Conservation (phyloP, 2,329 filamentous ascomycete species). For the Claviceps digitariae region DNA sequence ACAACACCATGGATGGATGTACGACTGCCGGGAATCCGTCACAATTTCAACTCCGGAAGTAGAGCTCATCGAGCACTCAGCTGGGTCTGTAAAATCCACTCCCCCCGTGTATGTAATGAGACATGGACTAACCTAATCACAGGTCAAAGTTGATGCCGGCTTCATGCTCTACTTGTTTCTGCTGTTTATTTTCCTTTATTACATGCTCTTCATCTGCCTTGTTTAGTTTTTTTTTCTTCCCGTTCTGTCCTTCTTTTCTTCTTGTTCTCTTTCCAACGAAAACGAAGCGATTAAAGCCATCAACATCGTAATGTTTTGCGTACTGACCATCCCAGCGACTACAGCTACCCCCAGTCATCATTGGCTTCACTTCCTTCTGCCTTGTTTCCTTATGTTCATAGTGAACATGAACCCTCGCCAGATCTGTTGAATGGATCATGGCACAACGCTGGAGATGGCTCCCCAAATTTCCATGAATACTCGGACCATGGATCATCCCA, state of each 20-base stretch:
- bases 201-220: constrained; percentile 8
- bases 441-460: constrained; percentile 42
- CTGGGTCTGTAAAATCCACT: constrained; percentile 15
- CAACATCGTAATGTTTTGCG: constrained; percentile 30
- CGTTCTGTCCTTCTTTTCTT: constrained; percentile 6
- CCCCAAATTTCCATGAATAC: constrained; percentile 46
- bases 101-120: constrained; percentile 7
- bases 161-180: constrained; percentile 16
- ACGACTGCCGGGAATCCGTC: neutral
- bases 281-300: neutral
- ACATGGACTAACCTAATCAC: constrained; percentile 14
- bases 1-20: neutral
- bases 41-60: neutral
- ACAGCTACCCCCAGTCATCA: constrained; percentile 39
- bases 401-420: constrained; percentile 46
- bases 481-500: constrained; percentile 35
- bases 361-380: constrained; percentile 35
- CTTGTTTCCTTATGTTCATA: constrained; percentile 46
- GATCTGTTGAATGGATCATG: constrained; percentile 42
- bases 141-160: constrained; percentile 45
- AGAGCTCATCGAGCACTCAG: constrained; percentile 4
- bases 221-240: neutral
- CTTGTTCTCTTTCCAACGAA: constrained; percentile 5
- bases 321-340: constrained; percentile 46
- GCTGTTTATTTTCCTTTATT: constrained; percentile 3